A percentile compares a stretch with the other conserved stretches of the same genome.
Conservation (phyloP, 2,329 filamentous ascomycete species). For the Beauveria rudraprayagi region DNA sequence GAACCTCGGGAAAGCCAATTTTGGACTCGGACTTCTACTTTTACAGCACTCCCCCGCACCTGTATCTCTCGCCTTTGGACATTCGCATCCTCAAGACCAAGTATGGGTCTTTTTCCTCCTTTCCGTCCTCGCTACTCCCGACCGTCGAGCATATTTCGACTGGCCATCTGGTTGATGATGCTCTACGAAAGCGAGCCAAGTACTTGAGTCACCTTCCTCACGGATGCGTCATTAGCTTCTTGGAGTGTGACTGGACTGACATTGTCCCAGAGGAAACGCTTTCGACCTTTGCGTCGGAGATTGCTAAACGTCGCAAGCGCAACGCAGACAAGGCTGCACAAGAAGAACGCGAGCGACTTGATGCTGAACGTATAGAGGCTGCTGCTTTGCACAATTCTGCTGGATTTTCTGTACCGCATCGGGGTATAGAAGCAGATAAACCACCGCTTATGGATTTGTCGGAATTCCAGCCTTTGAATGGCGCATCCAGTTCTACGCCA, state of each 20-base stretch:
- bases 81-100: conserved; percentile 87
- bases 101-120: conserved; percentile 73
- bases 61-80: conserved; percentile 83
- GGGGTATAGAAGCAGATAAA: conserved; percentile 30
- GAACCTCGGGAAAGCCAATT: conserved; percentile 18
- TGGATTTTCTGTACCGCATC: conserved; percentile 30
- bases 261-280: conserved; percentile 69
- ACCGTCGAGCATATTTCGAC: conserved; percentile 84
- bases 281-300: conserved; percentile 67
- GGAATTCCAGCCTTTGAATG: conserved; percentile 57
- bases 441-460: conserved; percentile 40
- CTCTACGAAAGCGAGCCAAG: conserved; percentile 72
- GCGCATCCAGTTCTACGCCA: conserved; percentile 42
- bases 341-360: conserved; percentile 76
- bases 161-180: conserved; percentile 80
- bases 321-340: conserved; percentile 77
- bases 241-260: conserved; percentile 94
- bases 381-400: conserved; percentile 52
- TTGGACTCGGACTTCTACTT: conserved; percentile 63
- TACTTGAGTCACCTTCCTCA: conserved; percentile 81
- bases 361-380: conserved; percentile 74
- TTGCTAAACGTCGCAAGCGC: conserved; percentile 65
- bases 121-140: conserved; percentile 79
- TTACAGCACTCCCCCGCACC: conserved; percentile 78
- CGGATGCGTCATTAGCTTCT: conserved; percentile 83